Evolutionary conservation across 768 basidiomycete species (phyloP), one percentile per base, ranked within the genome.

Genomic region (Cystofilobasidium ferigula): DNA sequence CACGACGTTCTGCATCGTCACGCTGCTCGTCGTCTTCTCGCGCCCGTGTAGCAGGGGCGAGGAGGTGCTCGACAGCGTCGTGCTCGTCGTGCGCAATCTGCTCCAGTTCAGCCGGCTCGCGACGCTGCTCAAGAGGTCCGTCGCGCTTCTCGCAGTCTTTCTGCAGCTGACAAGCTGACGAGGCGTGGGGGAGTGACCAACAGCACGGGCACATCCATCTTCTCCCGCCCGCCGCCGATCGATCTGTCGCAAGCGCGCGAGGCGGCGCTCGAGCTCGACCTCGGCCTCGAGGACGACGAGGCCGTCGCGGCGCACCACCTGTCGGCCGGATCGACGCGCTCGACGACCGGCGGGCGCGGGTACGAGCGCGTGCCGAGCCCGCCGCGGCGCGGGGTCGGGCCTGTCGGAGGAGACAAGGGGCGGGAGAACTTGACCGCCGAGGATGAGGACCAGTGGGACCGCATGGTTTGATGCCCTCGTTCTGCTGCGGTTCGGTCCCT

Each of bases 31-130:
- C 56, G 89, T 91, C 57, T 64, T 59, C 51, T 69, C 63, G n/a
- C 43, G 74, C 85, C 87, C n/a, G 85, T 86, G 58, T 91, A 85
- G 28, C 73, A 83, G 35, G 83, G 88, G 90, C 72, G 94, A 99
- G 77, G 93, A 95, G 72, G 79, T 98, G 1, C 81, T 98, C 57
- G 95, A 98, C 74, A 95, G 90, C 2, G 78, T 97, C 61, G 79
- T 98, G 30, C 84, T 98, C 32, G 85, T 98, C 70, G 89, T 88
- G 24, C 60, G 68, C 34, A 69, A 66, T 26, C 36, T 66, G 35
- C 40, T 70, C 2, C 90, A 93, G 71, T 97, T 97, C 73, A 85
- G 87, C 34, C 84, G 93, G 30, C 80, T 99, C 22, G 94, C 92
- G 22, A 82, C 89, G 26, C 90, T 98, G 58, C 87, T 97, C 83